These are phyloP conservation scores for Diaporthe sp. DNA, from an alignment of 2,329 filamentous ascomycete genomes.

Conservation along the genomic window DNA sequence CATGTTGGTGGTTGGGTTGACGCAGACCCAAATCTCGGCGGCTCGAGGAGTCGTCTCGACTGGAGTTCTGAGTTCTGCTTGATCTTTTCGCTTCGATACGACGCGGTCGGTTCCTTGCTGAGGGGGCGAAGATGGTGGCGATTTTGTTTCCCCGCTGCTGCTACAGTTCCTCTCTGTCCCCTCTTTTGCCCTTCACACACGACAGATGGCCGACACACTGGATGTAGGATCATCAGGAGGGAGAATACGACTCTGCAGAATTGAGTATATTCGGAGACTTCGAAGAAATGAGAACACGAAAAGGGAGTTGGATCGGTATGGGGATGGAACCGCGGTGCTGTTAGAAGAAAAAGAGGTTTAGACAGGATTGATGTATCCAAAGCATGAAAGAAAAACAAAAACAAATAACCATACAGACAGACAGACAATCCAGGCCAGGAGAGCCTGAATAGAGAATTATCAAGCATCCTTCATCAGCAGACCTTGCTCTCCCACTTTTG, in stretches of 20 bases:
- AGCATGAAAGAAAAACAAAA: background rate
- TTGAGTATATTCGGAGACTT: conserved; percentile 8
- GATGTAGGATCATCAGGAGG: background rate
- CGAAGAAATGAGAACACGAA: background rate
- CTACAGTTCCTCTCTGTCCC: background rate
- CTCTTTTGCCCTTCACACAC: conserved; percentile 1
- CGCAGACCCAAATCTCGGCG: background rate
- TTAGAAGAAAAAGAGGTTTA: background rate
- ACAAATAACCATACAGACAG: background rate
- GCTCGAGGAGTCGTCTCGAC: background rate
- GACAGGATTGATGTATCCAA: conserved; percentile 26
- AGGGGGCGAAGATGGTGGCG: background rate
- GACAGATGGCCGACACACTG: background rate
- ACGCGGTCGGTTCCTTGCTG: conserved; percentile 17
- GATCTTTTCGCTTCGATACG: conserved; percentile 29
- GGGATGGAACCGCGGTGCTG: background rate
- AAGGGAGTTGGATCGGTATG: conserved; percentile 5
- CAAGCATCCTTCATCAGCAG: conserved; percentile 11
- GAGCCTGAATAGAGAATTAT: conserved; percentile 20
- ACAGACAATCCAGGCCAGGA: background rate
- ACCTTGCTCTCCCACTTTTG: background rate
- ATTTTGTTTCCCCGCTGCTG: background rate
- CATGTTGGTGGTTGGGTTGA: background rate
- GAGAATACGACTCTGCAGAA: background rate
- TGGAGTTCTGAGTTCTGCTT: conserved; percentile 18